Base-by-base conservation (phyloP, 306 rosid genomes). In the Cucumis melo region DNA sequence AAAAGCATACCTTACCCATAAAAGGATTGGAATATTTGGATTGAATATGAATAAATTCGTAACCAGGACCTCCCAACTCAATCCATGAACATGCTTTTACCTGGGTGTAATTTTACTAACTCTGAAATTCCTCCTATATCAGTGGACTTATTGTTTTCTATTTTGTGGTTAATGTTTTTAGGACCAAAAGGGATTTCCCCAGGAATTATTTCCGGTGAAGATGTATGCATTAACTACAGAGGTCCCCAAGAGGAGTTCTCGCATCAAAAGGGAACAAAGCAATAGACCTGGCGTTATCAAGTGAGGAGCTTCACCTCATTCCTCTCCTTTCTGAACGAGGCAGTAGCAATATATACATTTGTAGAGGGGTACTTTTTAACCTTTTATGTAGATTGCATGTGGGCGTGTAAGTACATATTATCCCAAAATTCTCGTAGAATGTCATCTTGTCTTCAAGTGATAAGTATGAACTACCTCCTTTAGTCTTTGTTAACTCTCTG, bases 101-200 rank as follows among this genome's bases (percentile, higher is more conserved):
- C 7, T 11, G 0, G 63, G 32, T 57, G 3, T 57, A 3, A n/a
- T 23, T 8, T 11, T 36, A 29, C 8, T 19, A 5, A 41, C 74
- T 42, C 46, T 34, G 10, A 20, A 20, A 67, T 44, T 68, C 55
- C 55, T 68, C 55, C 74, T 44, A 24, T 72, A 6, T 53, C 32
- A 13, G 10, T 54, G n/a, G 29, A 55, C n/a, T 12, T 14, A 29
- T 10, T 21, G 8, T 24, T 51, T 51, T 51, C 20, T 48, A 5
- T 7, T 23, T 70, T 21, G 16, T 71, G 1, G 21, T 8, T 46
- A 0, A 15, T 71, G 59, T 6, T 64, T 79, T 63, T 92, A 94
- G 99, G 97, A 94, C 83, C 99, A 94, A 82, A 86, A 36, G 84
- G 97, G 97, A 78, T 84, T 89, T 82, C 99, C 96, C 0, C 71